Conservation (phyloP, 441 rosid species). For the Eutrema salsugineum region DNA sequence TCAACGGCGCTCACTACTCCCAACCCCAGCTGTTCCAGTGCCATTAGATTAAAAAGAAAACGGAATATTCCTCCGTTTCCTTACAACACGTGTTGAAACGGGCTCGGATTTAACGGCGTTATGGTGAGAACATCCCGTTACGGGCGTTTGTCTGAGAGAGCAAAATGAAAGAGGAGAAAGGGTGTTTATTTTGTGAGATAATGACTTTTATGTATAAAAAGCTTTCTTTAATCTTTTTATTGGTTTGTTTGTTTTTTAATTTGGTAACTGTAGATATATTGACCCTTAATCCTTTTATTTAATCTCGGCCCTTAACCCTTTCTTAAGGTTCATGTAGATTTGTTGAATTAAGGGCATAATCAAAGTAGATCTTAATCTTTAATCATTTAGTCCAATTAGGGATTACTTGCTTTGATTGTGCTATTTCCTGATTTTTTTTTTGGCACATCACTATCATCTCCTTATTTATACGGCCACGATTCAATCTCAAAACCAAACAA, state of each 20-base stretch:
- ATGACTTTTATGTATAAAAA: constrained; percentile 9
- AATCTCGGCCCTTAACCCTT: constrained; percentile 21
- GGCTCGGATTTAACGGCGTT: constrained; percentile 55
- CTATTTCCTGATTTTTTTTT: neutral
- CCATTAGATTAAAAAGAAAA: constrained; percentile 37
- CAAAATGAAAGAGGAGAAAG: neutral
- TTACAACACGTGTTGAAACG: constrained; percentile 22
- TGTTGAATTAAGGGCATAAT: constrained; percentile 24
- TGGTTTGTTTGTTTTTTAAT: neutral
- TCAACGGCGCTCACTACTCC: constrained; percentile 40
- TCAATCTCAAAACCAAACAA: neutral
- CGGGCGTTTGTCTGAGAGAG: constrained; percentile 45
- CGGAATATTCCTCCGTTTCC: neutral
- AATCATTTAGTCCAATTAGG: constrained; percentile 5
- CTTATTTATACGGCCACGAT: constrained; percentile 15
- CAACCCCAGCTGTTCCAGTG: constrained; percentile 48
- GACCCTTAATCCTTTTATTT: constrained; percentile 7
- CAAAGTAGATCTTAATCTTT: neutral
- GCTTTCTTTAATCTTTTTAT: neutral
- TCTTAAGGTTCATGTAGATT: constrained; percentile 25
- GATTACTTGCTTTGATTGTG: neutral
- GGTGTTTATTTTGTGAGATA: constrained; percentile 9
- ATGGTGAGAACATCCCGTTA: constrained; percentile 40
- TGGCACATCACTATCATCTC: constrained; percentile 9
- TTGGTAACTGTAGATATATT: constrained; percentile 17